Percentiles rank a stretch among this genome's conserved stretches.
Evolutionary conservation across 768 basidiomycete species (phyloP).

Genomic region (Termitomyces sp.): DNA sequence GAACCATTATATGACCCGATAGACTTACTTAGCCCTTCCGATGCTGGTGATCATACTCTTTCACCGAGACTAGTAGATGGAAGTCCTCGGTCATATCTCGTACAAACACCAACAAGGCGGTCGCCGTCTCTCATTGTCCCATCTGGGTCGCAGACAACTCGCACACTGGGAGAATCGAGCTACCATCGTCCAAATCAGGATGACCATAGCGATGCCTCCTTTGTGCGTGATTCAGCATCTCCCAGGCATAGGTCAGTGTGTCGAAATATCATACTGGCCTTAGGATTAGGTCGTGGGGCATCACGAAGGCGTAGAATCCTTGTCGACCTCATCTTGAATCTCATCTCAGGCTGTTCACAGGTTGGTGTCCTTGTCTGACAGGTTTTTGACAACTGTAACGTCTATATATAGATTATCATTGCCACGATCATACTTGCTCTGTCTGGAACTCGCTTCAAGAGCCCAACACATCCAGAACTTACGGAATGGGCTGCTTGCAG

Average conservation of each 20-base stretch:
- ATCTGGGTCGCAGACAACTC: slow-evolving; percentile 1
- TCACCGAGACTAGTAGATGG: background rate
- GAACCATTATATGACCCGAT: slow-evolving; percentile 15
- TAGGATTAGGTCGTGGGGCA: slow-evolving; percentile 52
- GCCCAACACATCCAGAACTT: slow-evolving; percentile 30
- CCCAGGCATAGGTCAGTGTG: slow-evolving; percentile 11
- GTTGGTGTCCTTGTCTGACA: slow-evolving; percentile 9
- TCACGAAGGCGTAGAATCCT: slow-evolving; percentile 46
- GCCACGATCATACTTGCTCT: slow-evolving; percentile 46
- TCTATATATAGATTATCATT: slow-evolving; percentile 36
- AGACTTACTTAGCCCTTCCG: slow-evolving; percentile 15
- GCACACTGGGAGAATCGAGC: slow-evolving; percentile 1
- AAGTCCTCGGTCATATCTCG: background rate
- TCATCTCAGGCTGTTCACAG: slow-evolving; percentile 48
- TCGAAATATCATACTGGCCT: slow-evolving; percentile 26
- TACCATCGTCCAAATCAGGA: background rate
- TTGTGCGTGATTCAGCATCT: slow-evolving; percentile 11
- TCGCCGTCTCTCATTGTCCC: slow-evolving; percentile 1
- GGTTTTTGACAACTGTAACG: background rate
- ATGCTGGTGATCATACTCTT: slow-evolving; percentile 5
- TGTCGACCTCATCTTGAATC: slow-evolving; percentile 44
- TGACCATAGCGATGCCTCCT: background rate
- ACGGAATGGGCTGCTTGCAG: slow-evolving; percentile 61
- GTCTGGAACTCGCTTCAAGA: slow-evolving; percentile 37
- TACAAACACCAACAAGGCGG: background rate